Base-by-base conservation (phyloP, 2,329 filamentous ascomycete genomes). In the Incumbomyces lentus region DNA sequence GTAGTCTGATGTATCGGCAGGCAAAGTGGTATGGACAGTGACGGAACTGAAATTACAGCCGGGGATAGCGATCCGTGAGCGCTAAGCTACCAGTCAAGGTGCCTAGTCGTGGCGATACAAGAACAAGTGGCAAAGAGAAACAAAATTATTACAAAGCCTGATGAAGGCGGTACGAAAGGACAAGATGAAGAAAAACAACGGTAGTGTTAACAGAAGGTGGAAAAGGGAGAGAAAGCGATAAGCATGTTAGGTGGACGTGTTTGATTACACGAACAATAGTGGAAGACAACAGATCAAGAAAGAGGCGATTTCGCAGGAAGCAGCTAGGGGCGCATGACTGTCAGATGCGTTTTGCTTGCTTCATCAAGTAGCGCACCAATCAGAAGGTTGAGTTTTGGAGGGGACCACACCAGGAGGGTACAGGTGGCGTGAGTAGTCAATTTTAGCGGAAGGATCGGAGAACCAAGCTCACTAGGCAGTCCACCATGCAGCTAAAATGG, bases 131-230 rank as follows among this genome's bases (percentile, higher is more conserved):
- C 44, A 50, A 47, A 51, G 40, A 38, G 48, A 52, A 46, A 53
- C 32, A 45, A 40, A 44, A 37, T n/a, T 46, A 40, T 38, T 46
- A 46, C 34, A 46, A 46, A 40, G 36, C 34, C 34, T 31, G 19
- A 26, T 36, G 14, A 44, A 40, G 41, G 42, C 34, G 31, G 40
- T 30, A 53, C 44, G 45, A 47, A 51, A 51, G 40, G 43, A 44
- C 19, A 52, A 52, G 13, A 34, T 49, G 19, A 47, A 52, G 11
- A 48, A 47, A 40, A 48, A 49, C 4, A 43, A 40, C 44, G 55
- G 49, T 26, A 55, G 43, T 55, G 37, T 58, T 49, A 12, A 54
- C 55, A 2, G 53, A 55, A 32, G 58, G 58, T 40, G 4, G 62
- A 61, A 22, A 51, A 49, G 7, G 19, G 29, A 40, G 43, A 26